Percentiles rank a stretch among this genome's conserved stretches.
Evolutionary conservation across 2,329 filamentous ascomycete species (phyloP).

Genomic region (Massarina eburnea): DNA sequence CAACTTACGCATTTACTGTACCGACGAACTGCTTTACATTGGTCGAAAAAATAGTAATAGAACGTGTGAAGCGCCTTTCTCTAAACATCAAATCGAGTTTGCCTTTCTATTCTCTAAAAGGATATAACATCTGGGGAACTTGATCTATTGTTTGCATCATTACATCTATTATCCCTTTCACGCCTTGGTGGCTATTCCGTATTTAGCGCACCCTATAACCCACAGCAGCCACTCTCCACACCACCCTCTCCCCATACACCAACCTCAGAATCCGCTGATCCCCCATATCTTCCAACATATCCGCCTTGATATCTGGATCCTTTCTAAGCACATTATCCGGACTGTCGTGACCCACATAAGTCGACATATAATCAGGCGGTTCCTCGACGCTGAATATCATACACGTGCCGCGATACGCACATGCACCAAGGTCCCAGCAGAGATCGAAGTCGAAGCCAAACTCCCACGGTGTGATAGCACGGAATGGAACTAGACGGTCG

Average conservation of each 20-base stretch:
- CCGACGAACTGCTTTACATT: too few species aligned
- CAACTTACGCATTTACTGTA: too few species aligned
- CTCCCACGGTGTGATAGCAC: slow-evolving; percentile 1
- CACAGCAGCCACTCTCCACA: slow-evolving; percentile 8
- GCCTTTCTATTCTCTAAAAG: too few species aligned
- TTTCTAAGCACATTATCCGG: neutral
- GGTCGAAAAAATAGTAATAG: too few species aligned
- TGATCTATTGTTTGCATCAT: too few species aligned
- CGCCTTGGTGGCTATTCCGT: too few species aligned
- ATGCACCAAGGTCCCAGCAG: neutral
- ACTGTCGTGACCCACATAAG: neutral
- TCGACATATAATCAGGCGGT: neutral
- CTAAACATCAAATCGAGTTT: too few species aligned
- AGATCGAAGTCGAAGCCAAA: slow-evolving; percentile 9
- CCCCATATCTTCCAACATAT: neutral
- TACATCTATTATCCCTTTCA: neutral
- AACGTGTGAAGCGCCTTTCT: too few species aligned
- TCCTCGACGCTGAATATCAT: slow-evolving; percentile 2
- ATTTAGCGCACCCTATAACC: neutral
- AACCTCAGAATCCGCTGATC: neutral
- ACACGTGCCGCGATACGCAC: neutral
- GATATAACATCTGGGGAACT: too few species aligned
- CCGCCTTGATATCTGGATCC: neutral
- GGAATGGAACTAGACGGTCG: neutral
- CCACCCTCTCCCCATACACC: slow-evolving; percentile 1